These are phyloP conservation scores for Lachancea sp. DNA, from an alignment of 805 yeast species.

Conservation along the genomic window DNA sequence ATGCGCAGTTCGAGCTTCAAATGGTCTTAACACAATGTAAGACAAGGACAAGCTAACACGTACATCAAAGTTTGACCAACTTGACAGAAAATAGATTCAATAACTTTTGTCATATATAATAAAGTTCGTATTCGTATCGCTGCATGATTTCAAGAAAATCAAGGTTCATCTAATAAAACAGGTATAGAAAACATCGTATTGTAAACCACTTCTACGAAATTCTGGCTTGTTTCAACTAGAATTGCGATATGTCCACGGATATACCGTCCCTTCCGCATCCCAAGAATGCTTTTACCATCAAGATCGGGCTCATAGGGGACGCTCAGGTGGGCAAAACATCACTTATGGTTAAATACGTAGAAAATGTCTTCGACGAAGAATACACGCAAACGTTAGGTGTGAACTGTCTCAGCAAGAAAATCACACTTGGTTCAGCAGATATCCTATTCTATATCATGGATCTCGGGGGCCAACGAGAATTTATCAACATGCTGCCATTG, in stretches of 20 bases:
- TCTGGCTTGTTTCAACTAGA: neutral
- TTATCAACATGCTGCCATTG: conserved; percentile 89
- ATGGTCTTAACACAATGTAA: too few species aligned
- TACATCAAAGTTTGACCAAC: too few species aligned
- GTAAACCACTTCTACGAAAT: too few species aligned
- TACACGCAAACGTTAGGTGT: conserved; percentile 94
- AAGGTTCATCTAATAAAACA: neutral
- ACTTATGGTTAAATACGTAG: conserved; percentile 94
- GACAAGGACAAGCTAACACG: too few species aligned
- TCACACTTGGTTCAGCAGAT: conserved; percentile 76
- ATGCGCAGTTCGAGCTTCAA: too few species aligned
- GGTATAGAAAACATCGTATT: too few species aligned
- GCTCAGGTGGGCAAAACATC: conserved; percentile 96
- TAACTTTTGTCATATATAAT: neutral
- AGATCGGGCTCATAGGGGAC: conserved; percentile 91
- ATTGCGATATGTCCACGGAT: neutral
- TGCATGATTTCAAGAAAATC: neutral
- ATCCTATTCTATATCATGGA: conserved; percentile 93
- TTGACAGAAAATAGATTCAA: too few species aligned
- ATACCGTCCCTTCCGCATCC: conserved; percentile 10
- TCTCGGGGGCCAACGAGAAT: conserved; percentile 91
- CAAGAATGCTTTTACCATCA: conserved; percentile 37
- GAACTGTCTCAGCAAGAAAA: conserved; percentile 86
- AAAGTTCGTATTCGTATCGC: neutral
- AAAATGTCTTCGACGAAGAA: conserved; percentile 83